These are phyloP conservation scores for Paradendryphiella salina DNA, from an alignment of 2,329 filamentous ascomycete genomes.

Conservation along the genomic window DNA sequence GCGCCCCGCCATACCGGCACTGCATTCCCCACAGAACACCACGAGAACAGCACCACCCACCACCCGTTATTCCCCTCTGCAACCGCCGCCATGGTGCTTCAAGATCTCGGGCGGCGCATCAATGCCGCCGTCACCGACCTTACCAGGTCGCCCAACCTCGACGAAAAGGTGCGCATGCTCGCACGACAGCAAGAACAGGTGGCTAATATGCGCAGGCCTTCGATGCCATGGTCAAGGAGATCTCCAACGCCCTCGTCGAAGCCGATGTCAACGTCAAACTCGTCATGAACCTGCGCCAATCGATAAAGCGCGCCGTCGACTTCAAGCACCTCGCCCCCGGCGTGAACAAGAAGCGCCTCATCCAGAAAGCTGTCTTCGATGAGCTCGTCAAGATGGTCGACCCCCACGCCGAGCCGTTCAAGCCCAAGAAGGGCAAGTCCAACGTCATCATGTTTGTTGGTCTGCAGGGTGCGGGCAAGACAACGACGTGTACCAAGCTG, in stretches of 20 bases:
- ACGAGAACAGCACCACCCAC: slow-evolving; percentile 16
- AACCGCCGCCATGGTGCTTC: slow-evolving; percentile 77
- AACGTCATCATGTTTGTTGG: slow-evolving; percentile 99
- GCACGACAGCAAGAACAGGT: slow-evolving; percentile 13
- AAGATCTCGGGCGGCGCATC: slow-evolving; percentile 97
- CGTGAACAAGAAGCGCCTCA: slow-evolving; percentile 97
- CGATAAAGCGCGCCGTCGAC: slow-evolving; percentile 87
- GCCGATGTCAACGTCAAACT: slow-evolving; percentile 97
- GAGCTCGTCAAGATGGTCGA: slow-evolving; percentile 95
- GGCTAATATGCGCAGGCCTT: slow-evolving; percentile 70
- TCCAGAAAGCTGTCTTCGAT: slow-evolving; percentile 97
- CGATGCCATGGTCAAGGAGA: slow-evolving; percentile 97
- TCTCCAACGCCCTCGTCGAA: slow-evolving; percentile 91
- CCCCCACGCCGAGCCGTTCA: slow-evolving; percentile 92
- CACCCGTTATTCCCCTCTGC: slow-evolving; percentile 15
- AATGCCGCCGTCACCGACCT: slow-evolving; percentile 94
- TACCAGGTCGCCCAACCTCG: slow-evolving; percentile 87
- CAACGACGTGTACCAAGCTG: slow-evolving; percentile 96
- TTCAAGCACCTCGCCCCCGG: slow-evolving; percentile 89
- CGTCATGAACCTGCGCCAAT: slow-evolving; percentile 87
- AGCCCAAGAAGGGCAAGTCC: slow-evolving; percentile 91
- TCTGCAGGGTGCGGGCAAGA: slow-evolving; percentile 96
- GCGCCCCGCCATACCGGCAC: slow-evolving; percentile 18
- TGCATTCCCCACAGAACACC: slow-evolving; percentile 27
- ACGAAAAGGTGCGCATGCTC: slow-evolving; percentile 74